phyloP scores from a whole-genome alignment of 2,329 filamentous ascomycete genomes.

The Cercospora beticola region DNA sequence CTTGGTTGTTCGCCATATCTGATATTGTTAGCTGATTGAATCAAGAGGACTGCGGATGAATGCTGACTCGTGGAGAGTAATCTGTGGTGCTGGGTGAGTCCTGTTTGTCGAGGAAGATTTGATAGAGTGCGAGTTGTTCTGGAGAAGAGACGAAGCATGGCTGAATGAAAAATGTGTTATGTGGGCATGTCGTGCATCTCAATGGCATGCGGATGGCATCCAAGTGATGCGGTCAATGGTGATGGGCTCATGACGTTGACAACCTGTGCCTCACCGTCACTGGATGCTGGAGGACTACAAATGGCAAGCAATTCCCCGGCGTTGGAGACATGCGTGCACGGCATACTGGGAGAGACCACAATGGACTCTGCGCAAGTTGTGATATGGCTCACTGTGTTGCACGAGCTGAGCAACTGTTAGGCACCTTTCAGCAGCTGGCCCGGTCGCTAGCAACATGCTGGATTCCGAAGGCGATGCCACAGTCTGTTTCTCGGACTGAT shows the following conservation, averaged over 20 bases:
- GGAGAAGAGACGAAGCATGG: conserved; percentile 27
- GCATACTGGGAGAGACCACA: not conserved
- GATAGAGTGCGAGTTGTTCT: not conserved
- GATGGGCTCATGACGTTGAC: not conserved
- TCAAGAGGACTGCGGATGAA: not conserved
- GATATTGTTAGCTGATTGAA: not conserved
- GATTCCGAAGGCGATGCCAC: not conserved
- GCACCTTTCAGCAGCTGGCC: not conserved
- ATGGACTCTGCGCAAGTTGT: not conserved
- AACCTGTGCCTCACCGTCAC: not conserved
- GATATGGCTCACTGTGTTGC: not conserved
- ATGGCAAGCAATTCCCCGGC: not conserved
- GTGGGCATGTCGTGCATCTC: not conserved
- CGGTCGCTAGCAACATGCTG: not conserved
- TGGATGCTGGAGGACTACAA: not conserved
- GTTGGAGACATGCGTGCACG: not conserved
- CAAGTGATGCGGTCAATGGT: conserved; percentile 3
- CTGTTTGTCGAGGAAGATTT: not conserved
- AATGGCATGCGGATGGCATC: not conserved
- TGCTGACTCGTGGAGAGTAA: not conserved
- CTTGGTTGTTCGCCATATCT: conserved; percentile 41
- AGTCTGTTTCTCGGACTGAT: too few relatives aligned
- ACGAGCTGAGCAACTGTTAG: not conserved
- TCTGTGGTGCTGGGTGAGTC: not conserved
- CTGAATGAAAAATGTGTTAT: not conserved